Evolutionary conservation across 768 basidiomycete species (phyloP).

Genomic region (Hirschioporus abietinus): DNA sequence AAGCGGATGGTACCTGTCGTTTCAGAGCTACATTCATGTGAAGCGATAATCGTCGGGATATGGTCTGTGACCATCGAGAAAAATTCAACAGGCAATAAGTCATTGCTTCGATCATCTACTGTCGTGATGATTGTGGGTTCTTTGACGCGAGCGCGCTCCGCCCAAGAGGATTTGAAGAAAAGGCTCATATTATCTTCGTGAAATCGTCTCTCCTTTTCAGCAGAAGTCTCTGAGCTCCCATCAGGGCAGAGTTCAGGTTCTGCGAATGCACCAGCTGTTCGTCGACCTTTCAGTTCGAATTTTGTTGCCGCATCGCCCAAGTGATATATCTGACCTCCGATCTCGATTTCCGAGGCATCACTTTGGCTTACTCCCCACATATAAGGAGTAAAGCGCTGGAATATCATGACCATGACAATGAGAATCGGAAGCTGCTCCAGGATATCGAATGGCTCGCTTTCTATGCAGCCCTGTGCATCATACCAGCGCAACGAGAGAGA

Average conservation of each 20-base stretch:
- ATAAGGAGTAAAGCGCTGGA: background rate
- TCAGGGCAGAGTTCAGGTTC: too few species aligned
- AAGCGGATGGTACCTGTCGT: too few species aligned
- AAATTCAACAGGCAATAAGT: background rate
- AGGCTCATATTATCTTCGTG: too few species aligned
- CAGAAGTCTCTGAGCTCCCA: too few species aligned
- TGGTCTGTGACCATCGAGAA: slow-evolving; percentile 10
- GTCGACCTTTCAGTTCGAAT: background rate
- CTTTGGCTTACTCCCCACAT: background rate
- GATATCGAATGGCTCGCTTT: background rate
- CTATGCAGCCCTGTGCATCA: background rate
- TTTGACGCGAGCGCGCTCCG: background rate
- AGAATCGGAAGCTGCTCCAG: background rate
- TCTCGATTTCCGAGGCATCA: background rate
- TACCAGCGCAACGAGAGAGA: background rate
- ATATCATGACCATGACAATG: background rate
- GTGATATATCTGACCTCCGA: background rate
- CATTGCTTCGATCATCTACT: background rate
- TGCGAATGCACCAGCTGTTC: too few species aligned
- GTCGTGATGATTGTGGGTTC: background rate
- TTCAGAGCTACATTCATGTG: background rate
- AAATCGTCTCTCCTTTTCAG: too few species aligned
- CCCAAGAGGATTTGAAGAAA: too few species aligned
- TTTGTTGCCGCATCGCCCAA: too few species aligned
- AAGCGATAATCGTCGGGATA: slow-evolving; percentile 13